phyloP scores from a whole-genome alignment of 495 filamentous ascomycete genomes.

The Talaromyces thailandensis region DNA sequence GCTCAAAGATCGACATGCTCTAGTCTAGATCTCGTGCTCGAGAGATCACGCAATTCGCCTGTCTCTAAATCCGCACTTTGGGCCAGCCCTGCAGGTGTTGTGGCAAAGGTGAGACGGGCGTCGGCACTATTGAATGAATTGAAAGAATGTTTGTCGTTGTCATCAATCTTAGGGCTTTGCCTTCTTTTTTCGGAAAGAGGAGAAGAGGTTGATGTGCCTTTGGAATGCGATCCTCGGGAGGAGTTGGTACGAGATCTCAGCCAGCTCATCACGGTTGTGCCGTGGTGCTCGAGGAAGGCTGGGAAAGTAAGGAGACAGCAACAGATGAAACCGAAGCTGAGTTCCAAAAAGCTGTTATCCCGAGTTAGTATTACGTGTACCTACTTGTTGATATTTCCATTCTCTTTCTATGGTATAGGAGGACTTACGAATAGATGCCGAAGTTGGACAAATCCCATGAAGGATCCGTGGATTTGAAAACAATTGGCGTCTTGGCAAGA shows the following conservation, averaged over 20 bases:
- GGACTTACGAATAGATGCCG: background rate
- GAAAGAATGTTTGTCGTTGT: background rate
- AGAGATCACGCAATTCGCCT: background rate
- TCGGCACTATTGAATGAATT: background rate
- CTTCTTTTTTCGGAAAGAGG: background rate
- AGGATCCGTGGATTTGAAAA: background rate
- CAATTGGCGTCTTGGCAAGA: background rate
- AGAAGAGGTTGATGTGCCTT: background rate
- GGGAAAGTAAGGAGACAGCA: conserved; percentile 1
- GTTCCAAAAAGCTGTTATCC: background rate
- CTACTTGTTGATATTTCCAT: background rate
- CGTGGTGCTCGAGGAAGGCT: background rate
- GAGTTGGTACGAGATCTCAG: background rate
- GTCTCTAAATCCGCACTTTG: background rate
- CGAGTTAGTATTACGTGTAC: background rate
- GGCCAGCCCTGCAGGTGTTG: background rate
- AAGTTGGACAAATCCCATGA: background rate
- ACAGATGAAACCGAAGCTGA: background rate
- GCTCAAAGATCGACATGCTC: background rate
- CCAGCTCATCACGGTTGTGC: background rate
- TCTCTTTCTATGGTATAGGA: background rate
- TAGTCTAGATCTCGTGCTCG: background rate
- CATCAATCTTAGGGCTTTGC: background rate
- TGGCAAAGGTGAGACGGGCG: background rate
- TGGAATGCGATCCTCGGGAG: background rate